These are phyloP conservation scores for Apiospora marii DNA, from an alignment of 2,329 filamentous ascomycete species.

Conservation along the genomic window DNA sequence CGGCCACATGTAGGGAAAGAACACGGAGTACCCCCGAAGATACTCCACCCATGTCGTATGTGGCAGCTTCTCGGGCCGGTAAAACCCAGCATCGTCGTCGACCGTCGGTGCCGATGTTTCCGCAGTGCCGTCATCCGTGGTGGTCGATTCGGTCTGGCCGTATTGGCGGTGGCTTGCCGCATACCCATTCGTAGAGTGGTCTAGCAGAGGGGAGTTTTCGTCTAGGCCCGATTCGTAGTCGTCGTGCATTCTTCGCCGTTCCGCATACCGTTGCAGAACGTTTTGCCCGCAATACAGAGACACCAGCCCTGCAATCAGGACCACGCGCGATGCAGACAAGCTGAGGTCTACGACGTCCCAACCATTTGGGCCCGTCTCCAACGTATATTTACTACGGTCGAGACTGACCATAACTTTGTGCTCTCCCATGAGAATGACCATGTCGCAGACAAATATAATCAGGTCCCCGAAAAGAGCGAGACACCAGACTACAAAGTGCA, in stretches of 20 bases:
- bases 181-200: slow-evolving; percentile 36
- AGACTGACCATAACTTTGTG: slow-evolving; percentile 69
- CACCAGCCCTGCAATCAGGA: slow-evolving; percentile 68
- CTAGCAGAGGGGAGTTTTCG: slow-evolving; percentile 71
- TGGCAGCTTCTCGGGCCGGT: slow-evolving; percentile 84
- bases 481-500: slow-evolving; percentile 83
- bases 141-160: slow-evolving; percentile 32
- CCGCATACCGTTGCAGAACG: slow-evolving; percentile 51
- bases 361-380: slow-evolving; percentile 40
- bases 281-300: slow-evolving; percentile 66
- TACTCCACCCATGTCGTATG: slow-evolving; percentile 97
- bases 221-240: slow-evolving; percentile 49
- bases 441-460: slow-evolving; percentile 72
- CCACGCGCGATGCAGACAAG: slow-evolving; percentile 72
- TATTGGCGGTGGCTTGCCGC: slow-evolving; percentile 23
- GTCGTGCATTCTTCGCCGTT: slow-evolving; percentile 51
- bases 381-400: slow-evolving; percentile 49
- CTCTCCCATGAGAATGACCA: slow-evolving; percentile 71
- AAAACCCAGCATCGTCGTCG: slow-evolving; percentile 81
- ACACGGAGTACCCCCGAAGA: slow-evolving; percentile 86
- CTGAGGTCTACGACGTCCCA: slow-evolving; percentile 73
- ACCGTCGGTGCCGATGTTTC: slow-evolving; percentile 40
- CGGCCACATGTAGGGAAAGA: slow-evolving; percentile 98
- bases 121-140: neutral
- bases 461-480: slow-evolving; percentile 77